Conservation (phyloP, 148 eudicot genomes). For the Camellia granthamiana region DNA sequence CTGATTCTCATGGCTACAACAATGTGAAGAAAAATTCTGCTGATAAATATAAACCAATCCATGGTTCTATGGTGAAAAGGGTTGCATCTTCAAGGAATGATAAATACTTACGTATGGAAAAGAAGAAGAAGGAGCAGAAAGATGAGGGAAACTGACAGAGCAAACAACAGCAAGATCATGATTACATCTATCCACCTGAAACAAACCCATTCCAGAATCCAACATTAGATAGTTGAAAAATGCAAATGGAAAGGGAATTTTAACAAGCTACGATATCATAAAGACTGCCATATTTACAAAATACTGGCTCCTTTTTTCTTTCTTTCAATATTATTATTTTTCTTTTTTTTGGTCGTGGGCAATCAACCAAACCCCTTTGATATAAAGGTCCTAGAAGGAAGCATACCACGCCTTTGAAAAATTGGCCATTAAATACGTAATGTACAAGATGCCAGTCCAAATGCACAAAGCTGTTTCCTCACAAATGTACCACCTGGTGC, state of each 20-base stretch:
- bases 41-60: background rate
- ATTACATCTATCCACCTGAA: conserved; percentile 77
- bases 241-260: background rate
- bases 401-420: conserved; percentile 76
- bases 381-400: conserved; percentile 17
- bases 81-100: conserved; percentile 4
- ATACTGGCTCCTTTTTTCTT: background rate
- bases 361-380: background rate
- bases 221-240: background rate
- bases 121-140: conserved; percentile 46
- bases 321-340: background rate
- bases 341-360: no score
- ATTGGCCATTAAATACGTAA: conserved; percentile 58
- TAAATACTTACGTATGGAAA: conserved; percentile 53
- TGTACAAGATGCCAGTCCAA: conserved; percentile 81
- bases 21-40: background rate
- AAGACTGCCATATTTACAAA: background rate
- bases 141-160: conserved; percentile 47
- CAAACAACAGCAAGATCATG: conserved; percentile 54
- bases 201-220: conserved; percentile 16
- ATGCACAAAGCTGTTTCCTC: conserved; percentile 85
- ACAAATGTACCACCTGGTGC: conserved; percentile 82
- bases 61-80: background rate
- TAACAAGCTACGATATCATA: background rate
- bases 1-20: background rate